Base-by-base conservation (phyloP, 2,329 filamentous ascomycete species). In the Aspergillus sp. region DNA sequence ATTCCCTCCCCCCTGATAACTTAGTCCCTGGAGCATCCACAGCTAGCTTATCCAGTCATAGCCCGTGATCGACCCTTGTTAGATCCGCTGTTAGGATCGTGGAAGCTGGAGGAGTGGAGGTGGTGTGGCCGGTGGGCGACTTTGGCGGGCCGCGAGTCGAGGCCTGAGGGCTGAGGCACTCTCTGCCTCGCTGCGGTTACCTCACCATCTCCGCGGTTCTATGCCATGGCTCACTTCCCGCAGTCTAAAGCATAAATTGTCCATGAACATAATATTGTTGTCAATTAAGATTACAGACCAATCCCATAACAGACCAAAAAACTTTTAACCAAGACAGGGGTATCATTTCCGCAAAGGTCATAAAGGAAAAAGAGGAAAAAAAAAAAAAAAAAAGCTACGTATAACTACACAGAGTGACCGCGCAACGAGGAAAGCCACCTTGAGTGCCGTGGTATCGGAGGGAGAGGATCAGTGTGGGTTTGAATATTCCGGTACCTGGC, bases 401-500 rank as follows among this genome's bases (percentile, higher is more conserved):
- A 11, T 11, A 30, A 30, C 8, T 30, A 30, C 15, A 19, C 33
- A 20, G 8, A 40, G 11, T 37, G 24, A 13, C 51, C 42, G 7
- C 51, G 51, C 42, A 30, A 30, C 13, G 47, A 27, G 30, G 47
- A 46, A 37, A 56, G n/a, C 54, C 54, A 50, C 15, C 33, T 30
- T 12, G 40, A 13, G 40, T 56, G 54, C 19, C 47, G 54, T 46
- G 37, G 54, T 15, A 51, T 20, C 5, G 27, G 37, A 30, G 54
- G 54, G 7, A 50, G 40, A 37, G 54, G 54, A 9, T 49, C 47
- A 20, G 54, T 56, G n/a, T 51, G 39, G n/a, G 46, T 56, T 6
- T 34, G 34, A 11, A 52, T 52, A 52, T 48, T 20, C 13, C 41
- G 49, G 20, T 51, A 57, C 12, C 42, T 39, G 9, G 24, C 44